Base-by-base conservation (phyloP, 2,329 filamentous ascomycete genomes). In the Dothiorella sarmentorum region DNA sequence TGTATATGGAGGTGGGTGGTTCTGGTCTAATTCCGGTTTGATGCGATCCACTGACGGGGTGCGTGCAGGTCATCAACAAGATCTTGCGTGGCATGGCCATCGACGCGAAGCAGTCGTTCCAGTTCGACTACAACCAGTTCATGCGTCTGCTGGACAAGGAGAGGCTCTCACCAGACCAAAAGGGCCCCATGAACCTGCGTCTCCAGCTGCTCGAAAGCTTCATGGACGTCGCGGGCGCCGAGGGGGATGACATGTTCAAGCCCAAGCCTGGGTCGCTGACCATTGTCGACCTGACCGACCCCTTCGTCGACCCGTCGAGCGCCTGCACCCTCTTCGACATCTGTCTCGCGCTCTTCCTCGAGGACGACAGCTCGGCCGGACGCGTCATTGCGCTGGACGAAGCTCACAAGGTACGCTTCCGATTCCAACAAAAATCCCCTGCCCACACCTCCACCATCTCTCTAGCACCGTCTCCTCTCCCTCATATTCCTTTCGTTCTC, bases 261-360 rank as follows among this genome's bases (percentile, higher is more conserved):
- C 18, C 64, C 3, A 56, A 76, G 51, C 71, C 79, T 0, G 83
- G 83, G 1, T 73, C 75, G 10, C 71, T 89, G 0, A 88, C 83
- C 0, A 87, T 90, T 49, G 75, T 91, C 5, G 89, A 94, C 64
- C 74, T 94, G 0, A 89, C 84, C 0, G 90, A 88, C 67, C 86
- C 88, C 0, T 90, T 87, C 63, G 76, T 91, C 4, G 85, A 85
- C 0, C 70, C 83, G 0, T 81, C 85, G 22, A 84, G 82, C 35
- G 88, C 88, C 0, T 93, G 89, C 65, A 78, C 82, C 0, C 74
- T 93, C 0, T 93, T 93, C 71, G 85, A 88, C 56, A 86, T 91
- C 38, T 87, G 84, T 18, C 75, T 93, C 1, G 79, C 79, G 2
- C 72, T 89, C 0, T 90, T 90, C 65, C 70, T 90, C 0, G 82